Conservation (phyloP, 768 basidiomycete genomes). For the Mrakia blollopis region DNA sequence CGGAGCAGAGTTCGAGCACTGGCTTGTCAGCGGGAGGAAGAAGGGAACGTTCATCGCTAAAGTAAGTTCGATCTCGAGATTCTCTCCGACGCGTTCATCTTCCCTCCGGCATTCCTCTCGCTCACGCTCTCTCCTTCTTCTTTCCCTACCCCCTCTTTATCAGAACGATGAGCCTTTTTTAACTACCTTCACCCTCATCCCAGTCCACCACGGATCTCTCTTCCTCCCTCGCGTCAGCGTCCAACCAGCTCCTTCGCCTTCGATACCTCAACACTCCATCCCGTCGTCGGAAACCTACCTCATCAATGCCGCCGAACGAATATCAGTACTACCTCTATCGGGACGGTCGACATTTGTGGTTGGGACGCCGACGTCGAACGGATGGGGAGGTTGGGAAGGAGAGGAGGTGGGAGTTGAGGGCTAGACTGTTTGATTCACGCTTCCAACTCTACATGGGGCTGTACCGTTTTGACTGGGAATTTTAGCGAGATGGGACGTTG, state of each 20-base stretch:
- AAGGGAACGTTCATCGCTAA: slow-evolving; percentile 72
- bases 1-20: slow-evolving; percentile 65
- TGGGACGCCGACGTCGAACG: background rate
- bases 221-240: slow-evolving; percentile 68
- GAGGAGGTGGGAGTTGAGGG: too few species aligned
- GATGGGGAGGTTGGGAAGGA: too few species aligned
- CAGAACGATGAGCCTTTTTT: slow-evolving; percentile 58
- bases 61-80: slow-evolving; percentile 49
- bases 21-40: slow-evolving; percentile 85
- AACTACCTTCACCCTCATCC: slow-evolving; percentile 70
- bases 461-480: too few species aligned
- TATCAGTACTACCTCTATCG: slow-evolving; percentile 75
- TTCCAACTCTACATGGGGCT: too few species aligned
- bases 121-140: background rate
- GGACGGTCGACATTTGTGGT: slow-evolving; percentile 60
- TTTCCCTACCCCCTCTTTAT: slow-evolving; percentile 39
- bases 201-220: slow-evolving; percentile 76
- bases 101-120: background rate
- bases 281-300: slow-evolving; percentile 68
- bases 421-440: too few species aligned
- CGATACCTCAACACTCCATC: slow-evolving; percentile 47
- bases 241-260: slow-evolving; percentile 45
- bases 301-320: slow-evolving; percentile 71
- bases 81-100: background rate
- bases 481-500: too few species aligned